phyloP scores from a whole-genome alignment of 2,329 filamentous ascomycete species.

The Didymella sp. region DNA sequence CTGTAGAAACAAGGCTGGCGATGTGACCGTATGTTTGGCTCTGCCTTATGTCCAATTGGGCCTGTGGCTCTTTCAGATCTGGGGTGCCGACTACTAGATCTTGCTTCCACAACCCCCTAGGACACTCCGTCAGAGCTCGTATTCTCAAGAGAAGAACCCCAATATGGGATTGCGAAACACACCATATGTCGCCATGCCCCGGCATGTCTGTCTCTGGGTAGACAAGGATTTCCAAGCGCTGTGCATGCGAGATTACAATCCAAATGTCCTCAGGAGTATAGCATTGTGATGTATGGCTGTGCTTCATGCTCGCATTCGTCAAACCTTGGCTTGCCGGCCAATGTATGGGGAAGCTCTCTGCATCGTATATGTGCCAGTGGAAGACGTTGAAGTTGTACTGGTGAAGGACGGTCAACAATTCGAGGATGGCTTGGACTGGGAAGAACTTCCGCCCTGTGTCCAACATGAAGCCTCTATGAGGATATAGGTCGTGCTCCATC shows the following conservation, averaged over 20 bases:
- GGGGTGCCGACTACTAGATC: not conserved
- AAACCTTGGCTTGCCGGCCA: not conserved
- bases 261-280: not conserved
- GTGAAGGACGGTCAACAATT: not conserved
- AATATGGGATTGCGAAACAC: no score
- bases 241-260: not conserved
- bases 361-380: not conserved
- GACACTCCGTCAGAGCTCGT: not conserved
- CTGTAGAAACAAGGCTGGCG: not conserved
- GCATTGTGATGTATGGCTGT: not conserved
- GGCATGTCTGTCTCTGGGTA: not conserved
- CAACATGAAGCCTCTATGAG: not conserved
- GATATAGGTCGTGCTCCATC: not conserved
- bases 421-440: not conserved
- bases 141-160: no score
- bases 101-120: not conserved
- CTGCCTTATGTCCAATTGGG: not conserved
- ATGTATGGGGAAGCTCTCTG: not conserved
- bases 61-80: not conserved
- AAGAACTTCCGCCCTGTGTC: not conserved
- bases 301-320: not conserved
- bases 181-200: not conserved
- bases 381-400: not conserved
- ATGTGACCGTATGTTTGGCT: not conserved
- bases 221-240: not conserved